Percentiles rank a stretch among this genome's conserved stretches.
Conservation (phyloP, 495 filamentous ascomycete genomes). For the Penicillium salamii region DNA sequence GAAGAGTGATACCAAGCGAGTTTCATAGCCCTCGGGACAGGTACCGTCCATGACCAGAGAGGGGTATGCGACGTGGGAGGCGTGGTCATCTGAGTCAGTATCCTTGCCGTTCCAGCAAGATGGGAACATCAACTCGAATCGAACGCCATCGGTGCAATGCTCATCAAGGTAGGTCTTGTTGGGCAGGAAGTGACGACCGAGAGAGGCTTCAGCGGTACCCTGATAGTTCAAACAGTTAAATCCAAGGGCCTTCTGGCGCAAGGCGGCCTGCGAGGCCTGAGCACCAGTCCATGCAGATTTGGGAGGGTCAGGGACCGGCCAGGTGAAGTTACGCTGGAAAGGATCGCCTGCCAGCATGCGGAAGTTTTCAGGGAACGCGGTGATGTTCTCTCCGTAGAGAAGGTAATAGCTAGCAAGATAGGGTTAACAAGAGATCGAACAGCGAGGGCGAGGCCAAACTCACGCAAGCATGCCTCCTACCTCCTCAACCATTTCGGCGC, state of each 20-base stretch:
- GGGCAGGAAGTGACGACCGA: conserved; percentile 79
- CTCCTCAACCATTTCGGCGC: conserved; percentile 48
- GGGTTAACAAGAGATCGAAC: conserved; percentile 1
- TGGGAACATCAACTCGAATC: conserved; percentile 85
- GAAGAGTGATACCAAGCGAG: conserved; percentile 70
- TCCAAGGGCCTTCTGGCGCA: conserved; percentile 79
- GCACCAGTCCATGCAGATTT: conserved; percentile 64
- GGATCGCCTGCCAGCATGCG: conserved; percentile 82
- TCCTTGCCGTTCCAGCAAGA: conserved; percentile 86
- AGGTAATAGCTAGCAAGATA: conserved; percentile 65
- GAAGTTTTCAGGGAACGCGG: conserved; percentile 76
- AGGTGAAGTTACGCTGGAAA: conserved; percentile 65
- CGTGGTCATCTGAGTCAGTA: conserved; percentile 58
- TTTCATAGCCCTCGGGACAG: conserved; percentile 72
- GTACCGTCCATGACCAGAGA: conserved; percentile 67
- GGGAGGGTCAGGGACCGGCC: conserved; percentile 66
- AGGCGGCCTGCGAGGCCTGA: conserved; percentile 59
- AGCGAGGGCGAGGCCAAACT: conserved; percentile 14
- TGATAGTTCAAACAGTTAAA: conserved; percentile 90
- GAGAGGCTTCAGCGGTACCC: conserved; percentile 56
- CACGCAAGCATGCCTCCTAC: conserved; percentile 59
- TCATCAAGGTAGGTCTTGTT: conserved; percentile 73
- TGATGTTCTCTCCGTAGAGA: conserved; percentile 59
- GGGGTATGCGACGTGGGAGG: conserved; percentile 75
- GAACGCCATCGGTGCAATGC: conserved; percentile 72